phyloP scores from a whole-genome alignment of 2,329 filamentous ascomycete genomes.

The Didymella sp. region DNA sequence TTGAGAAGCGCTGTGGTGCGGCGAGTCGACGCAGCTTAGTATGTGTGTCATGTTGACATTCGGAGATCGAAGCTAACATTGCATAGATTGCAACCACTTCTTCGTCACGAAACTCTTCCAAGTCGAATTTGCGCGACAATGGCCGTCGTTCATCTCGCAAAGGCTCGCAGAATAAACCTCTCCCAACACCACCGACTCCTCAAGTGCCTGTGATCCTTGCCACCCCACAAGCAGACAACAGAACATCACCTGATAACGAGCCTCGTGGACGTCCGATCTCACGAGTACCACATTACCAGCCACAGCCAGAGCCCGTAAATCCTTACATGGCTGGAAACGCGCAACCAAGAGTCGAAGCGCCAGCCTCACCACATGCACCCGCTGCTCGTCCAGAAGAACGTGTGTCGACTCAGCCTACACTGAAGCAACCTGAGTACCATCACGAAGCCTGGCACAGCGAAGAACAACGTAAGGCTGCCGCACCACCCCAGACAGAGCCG shows the following conservation, averaged over 20 bases:
- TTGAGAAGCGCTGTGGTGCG: conserved; percentile 83
- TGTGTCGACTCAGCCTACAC: conserved; percentile 22
- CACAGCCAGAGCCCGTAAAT: conserved; percentile 27
- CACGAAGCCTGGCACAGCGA: conserved; percentile 33
- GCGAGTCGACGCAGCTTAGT: conserved; percentile 81
- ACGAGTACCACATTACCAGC: conserved; percentile 23
- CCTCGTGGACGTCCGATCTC: conserved; percentile 25
- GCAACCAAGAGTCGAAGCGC: background rate
- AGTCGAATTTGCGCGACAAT: conserved; percentile 44
- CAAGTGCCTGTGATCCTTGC: conserved; percentile 16
- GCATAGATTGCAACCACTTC: conserved; percentile 47
- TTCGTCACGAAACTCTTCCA: conserved; percentile 48
- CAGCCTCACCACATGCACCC: conserved; percentile 1
- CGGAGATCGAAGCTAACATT: conserved; percentile 20
- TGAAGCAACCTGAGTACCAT: conserved; percentile 31
- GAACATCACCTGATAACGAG: conserved; percentile 23
- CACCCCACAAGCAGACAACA: conserved; percentile 5
- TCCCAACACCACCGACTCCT: conserved; percentile 33
- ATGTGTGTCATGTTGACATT: conserved; percentile 45
- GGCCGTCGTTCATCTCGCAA: conserved; percentile 44
- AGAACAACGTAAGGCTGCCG: conserved; percentile 26
- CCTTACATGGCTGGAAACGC: conserved; percentile 25
- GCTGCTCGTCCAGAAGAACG: conserved; percentile 23
- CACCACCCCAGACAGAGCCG: conserved; percentile 14
- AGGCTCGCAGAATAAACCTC: conserved; percentile 46